These are phyloP conservation scores for Microbotryomycetes sp. DNA, from an alignment of 1,284 basidiomycete species.

Conservation along the genomic window DNA sequence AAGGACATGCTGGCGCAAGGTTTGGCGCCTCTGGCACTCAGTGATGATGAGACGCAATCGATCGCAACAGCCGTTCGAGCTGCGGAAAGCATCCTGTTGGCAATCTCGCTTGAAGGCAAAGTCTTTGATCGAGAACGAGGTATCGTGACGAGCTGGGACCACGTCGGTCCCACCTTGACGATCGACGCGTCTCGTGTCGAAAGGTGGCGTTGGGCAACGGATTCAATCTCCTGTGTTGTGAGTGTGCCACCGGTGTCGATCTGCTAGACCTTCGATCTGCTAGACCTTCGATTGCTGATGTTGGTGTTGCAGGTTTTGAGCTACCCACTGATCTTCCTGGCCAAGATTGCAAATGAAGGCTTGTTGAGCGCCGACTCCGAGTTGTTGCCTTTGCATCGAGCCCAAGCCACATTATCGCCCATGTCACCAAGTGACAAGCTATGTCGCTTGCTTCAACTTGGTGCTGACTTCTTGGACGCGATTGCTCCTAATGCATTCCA, in stretches of 20 bases:
- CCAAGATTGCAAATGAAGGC: constrained; percentile 30
- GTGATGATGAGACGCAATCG: constrained; percentile 15
- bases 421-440: constrained; percentile 26
- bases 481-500: constrained; percentile 25
- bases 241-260: not conserved
- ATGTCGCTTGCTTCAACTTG: constrained; percentile 29
- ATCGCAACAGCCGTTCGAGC: constrained; percentile 15
- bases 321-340: constrained; percentile 29
- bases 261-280: not conserved
- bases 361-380: constrained; percentile 22
- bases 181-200: constrained; percentile 17
- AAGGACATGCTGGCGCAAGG: constrained; percentile 9
- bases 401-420: constrained; percentile 7
- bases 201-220: constrained; percentile 25
- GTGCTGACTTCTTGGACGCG: constrained; percentile 30
- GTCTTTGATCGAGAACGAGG: not conserved
- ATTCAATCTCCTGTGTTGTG: constrained; percentile 29
- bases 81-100: constrained; percentile 22
- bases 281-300: not conserved
- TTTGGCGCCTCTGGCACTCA: not conserved
- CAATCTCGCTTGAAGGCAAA: constrained; percentile 16
- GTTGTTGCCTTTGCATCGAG: constrained; percentile 8
- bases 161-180: not conserved
- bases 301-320: constrained; percentile 18
- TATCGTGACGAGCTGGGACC: constrained; percentile 3